Percentiles rank a stretch among this genome's conserved stretches.
phyloP scores from a whole-genome alignment of 148 eudicot species.

The Suaeda aralocaspica region DNA sequence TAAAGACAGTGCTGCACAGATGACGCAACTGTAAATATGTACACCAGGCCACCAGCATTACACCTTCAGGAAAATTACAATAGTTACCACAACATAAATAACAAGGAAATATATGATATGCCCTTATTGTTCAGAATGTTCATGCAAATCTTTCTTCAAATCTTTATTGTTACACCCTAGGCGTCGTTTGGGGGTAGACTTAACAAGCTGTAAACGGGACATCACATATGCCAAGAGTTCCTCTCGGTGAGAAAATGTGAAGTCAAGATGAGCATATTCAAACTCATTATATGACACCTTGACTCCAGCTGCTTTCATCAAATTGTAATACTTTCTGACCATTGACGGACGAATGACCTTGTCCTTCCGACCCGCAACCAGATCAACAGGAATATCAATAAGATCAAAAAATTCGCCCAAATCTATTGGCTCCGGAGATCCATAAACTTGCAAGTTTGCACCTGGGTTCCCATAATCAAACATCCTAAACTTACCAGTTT shows the following conservation, averaged over 20 bases:
- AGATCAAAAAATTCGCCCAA: constrained; percentile 60
- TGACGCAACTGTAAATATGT: constrained; percentile 14
- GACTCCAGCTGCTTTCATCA: constrained; percentile 65
- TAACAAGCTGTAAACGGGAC: constrained; percentile 68
- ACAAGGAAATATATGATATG: background rate
- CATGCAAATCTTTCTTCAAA: constrained; percentile 1
- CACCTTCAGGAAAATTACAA: constrained; percentile 12
- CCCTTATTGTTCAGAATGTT: constrained; percentile 20
- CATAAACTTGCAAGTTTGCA: constrained; percentile 67
- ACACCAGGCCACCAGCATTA: constrained; percentile 20
- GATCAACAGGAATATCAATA: constrained; percentile 85
- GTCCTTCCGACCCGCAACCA: constrained; percentile 85
- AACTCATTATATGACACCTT: constrained; percentile 74
- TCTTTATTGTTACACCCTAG: background rate
- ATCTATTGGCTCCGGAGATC: constrained; percentile 72
- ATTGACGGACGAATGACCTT: constrained; percentile 82
- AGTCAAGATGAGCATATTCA: constrained; percentile 92
- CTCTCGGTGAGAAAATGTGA: constrained; percentile 89
- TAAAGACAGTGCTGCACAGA: constrained; percentile 5
- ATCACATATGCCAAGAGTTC: constrained; percentile 86
- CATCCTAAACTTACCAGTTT: constrained; percentile 64
- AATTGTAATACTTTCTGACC: constrained; percentile 69
- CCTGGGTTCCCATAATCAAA: constrained; percentile 72
- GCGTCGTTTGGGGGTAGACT: constrained; percentile 33
- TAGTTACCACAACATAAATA: background rate